Conservation (phyloP, 345 rosid genomes). For the Euphorbia pulcherrima region DNA sequence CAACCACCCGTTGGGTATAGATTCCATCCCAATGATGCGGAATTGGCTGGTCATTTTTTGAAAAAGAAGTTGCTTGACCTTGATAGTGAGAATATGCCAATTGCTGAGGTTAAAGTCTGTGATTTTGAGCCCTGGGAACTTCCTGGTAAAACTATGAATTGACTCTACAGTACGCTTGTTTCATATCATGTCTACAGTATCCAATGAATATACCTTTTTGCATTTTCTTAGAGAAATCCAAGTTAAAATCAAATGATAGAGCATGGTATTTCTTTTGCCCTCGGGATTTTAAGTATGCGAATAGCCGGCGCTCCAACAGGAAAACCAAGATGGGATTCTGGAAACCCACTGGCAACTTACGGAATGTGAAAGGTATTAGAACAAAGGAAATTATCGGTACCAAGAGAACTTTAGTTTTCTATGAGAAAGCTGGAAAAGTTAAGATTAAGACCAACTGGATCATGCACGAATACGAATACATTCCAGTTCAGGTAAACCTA, state of each 20-base stretch:
- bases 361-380: too few relatives aligned
- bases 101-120: too few relatives aligned
- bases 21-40: too few relatives aligned
- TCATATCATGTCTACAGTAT: not conserved
- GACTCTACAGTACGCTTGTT: not conserved
- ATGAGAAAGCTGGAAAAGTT: not conserved
- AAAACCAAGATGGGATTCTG: conserved; percentile 1
- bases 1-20: not conserved
- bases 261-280: conserved; percentile 41
- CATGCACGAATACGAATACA: conserved; percentile 34
- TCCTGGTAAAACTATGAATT: not conserved
- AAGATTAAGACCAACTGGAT: conserved; percentile 35
- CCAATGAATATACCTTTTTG: not conserved
- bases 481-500: conserved; percentile 14
- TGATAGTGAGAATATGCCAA: not conserved
- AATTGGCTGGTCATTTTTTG: too few relatives aligned
- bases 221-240: too few relatives aligned
- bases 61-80: too few relatives aligned
- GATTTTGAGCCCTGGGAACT: too few relatives aligned
- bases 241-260: conserved; percentile 1
- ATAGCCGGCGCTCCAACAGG: conserved; percentile 13
- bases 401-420: too few relatives aligned
- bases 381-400: too few relatives aligned
- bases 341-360: too few relatives aligned
- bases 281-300: conserved; percentile 21